phyloP scores from a whole-genome alignment of 108 stramenopile genomes.

The Skeletonema menzelii region DNA sequence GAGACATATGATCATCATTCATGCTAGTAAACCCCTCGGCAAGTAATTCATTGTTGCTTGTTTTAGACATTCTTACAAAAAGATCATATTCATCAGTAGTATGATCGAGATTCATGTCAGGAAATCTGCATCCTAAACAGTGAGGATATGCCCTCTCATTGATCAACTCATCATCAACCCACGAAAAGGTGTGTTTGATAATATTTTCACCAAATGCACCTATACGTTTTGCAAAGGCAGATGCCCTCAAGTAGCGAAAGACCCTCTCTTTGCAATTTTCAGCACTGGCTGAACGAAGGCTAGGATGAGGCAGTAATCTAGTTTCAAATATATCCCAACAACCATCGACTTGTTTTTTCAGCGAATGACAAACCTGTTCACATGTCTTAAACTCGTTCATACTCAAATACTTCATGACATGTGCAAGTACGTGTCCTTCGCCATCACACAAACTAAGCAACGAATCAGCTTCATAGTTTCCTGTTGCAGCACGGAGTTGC shows the following conservation, averaged over 20 bases:
- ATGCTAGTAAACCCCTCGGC: background rate
- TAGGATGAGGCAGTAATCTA: background rate
- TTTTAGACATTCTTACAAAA: background rate
- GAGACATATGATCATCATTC: background rate
- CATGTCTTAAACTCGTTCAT: background rate
- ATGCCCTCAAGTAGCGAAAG: background rate
- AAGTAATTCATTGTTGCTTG: background rate
- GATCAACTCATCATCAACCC: background rate
- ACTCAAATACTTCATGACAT: background rate
- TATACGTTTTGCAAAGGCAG: background rate
- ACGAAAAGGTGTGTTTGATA: background rate
- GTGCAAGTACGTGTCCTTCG: background rate
- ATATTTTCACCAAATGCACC: background rate
- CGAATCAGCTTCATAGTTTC: background rate
- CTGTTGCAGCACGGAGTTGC: background rate
- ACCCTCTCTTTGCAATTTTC: background rate
- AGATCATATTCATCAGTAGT: background rate
- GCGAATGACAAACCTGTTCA: background rate
- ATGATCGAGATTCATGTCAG: background rate
- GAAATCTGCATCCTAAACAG: background rate
- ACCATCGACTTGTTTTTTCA: background rate
- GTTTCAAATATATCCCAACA: background rate
- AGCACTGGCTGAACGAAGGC: background rate
- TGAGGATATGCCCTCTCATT: background rate
- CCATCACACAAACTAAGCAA: background rate